phyloP scores from a whole-genome alignment of 176 grass and related monocot genomes.

The Zizania latifolia region DNA sequence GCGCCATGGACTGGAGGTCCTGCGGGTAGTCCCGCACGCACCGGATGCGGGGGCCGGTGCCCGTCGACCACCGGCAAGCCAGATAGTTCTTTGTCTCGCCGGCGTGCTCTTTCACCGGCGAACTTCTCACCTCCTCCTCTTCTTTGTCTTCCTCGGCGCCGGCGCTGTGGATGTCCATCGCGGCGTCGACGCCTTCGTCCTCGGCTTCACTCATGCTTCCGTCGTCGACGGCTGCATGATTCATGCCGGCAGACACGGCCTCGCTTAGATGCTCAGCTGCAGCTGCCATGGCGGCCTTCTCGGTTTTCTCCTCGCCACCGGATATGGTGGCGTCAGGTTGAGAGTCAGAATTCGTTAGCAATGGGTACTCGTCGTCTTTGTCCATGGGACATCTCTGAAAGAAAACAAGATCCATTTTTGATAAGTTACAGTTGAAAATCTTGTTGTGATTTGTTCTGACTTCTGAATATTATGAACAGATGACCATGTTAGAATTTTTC shows the following conservation, averaged over 20 bases:
- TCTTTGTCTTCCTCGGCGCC: not conserved
- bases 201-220: constrained; percentile 41
- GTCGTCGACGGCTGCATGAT: not conserved
- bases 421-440: not conserved
- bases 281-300: not conserved
- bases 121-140: not conserved
- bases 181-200: not conserved
- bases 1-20: constrained; percentile 75
- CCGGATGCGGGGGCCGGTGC: constrained; percentile 66
- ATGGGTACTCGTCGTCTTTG: constrained; percentile 62
- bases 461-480: not conserved
- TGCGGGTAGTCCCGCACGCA: constrained; percentile 89
- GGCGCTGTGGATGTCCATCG: not conserved
- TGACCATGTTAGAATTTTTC: not conserved
- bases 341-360: constrained; percentile 2
- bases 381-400: constrained; percentile 54
- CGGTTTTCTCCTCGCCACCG: not conserved
- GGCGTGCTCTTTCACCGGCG: not conserved
- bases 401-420: not conserved
- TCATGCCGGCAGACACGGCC: not conserved
- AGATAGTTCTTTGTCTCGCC: constrained; percentile 21
- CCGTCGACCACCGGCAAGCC: constrained; percentile 66
- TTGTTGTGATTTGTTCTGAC: not conserved
- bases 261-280: not conserved
- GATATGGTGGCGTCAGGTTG: not conserved